phyloP scores from a whole-genome alignment of 1,284 basidiomycete species.

The Stygiomarasmius scandens region DNA sequence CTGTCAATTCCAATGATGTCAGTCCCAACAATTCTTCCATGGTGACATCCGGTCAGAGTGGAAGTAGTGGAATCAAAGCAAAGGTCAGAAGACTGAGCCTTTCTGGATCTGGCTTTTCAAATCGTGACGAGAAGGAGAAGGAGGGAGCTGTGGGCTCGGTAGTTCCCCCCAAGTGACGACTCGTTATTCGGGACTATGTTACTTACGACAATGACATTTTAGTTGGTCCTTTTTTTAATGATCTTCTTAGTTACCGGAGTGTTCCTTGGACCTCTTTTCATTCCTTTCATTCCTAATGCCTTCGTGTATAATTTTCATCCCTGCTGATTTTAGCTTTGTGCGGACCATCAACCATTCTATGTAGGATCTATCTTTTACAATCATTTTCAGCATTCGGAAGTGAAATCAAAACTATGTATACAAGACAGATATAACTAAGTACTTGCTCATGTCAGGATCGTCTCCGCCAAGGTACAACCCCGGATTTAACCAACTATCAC shows the following conservation, averaged over 20 bases:
- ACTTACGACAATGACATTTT: too few relatives aligned
- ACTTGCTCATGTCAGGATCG: too few relatives aligned
- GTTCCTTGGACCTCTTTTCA: neutral
- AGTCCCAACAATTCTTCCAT: conserved; percentile 24
- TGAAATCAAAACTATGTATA: too few relatives aligned
- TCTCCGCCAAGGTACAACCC: too few relatives aligned
- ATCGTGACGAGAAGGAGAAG: neutral
- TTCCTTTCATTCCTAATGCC: conserved; percentile 2
- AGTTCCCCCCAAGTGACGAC: neutral
- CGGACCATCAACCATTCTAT: too few relatives aligned
- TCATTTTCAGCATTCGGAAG: too few relatives aligned
- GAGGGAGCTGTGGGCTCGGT: neutral
- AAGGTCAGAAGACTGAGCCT: conserved; percentile 49
- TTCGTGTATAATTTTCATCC: conserved; percentile 3
- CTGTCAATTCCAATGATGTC: conserved; percentile 19
- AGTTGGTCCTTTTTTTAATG: too few relatives aligned
- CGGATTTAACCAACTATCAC: too few relatives aligned
- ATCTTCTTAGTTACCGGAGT: neutral
- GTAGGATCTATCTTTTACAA: too few relatives aligned
- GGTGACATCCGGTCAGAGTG: conserved; percentile 18
- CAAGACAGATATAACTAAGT: too few relatives aligned
- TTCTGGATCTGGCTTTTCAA: conserved; percentile 29
- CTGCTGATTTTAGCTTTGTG: conserved; percentile 4
- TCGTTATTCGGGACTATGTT: neutral
- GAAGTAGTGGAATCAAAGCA: conserved; percentile 36